Evolutionary conservation across 2,329 filamentous ascomycete genomes (phyloP).

Genomic region (Fusarium drepaniforme): DNA sequence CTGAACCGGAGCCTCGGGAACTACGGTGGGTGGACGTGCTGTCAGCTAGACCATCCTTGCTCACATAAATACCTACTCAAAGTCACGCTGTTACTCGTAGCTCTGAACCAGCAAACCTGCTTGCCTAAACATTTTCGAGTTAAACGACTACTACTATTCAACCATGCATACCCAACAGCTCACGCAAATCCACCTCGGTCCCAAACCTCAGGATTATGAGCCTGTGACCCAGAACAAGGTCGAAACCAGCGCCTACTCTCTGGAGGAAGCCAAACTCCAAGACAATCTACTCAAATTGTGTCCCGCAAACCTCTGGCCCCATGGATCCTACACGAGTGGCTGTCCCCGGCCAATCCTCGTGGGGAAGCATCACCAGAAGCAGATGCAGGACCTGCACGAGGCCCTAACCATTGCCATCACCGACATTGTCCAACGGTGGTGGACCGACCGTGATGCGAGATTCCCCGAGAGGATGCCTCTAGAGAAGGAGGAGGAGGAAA

Average conservation of each 20-base stretch:
- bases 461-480: conserved; percentile 52
- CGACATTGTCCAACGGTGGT: conserved; percentile 55
- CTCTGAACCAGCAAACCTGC: background rate
- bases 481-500: conserved; percentile 44
- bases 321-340: conserved; percentile 41
- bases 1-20: background rate
- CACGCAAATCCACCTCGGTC: conserved; percentile 38
- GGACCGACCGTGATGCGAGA: conserved; percentile 46
- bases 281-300: conserved; percentile 38
- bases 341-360: conserved; percentile 53
- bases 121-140: too few species aligned
- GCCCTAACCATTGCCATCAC: conserved; percentile 48
- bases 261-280: conserved; percentile 34
- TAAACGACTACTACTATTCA: background rate
- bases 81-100: background rate
- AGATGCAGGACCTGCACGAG: conserved; percentile 46
- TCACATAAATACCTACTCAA: background rate
- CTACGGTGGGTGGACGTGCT: background rate
- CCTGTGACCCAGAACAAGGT: background rate
- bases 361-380: conserved; percentile 44
- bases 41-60: background rate
- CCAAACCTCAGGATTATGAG: conserved; percentile 6
- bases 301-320: conserved; percentile 45
- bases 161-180: conserved; percentile 23
- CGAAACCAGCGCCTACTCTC: conserved; percentile 6